A percentile compares a stretch with the other conserved stretches of the same genome.
These are phyloP conservation scores for Filosporella fistucella DNA, from an alignment of 495 filamentous ascomycete genomes.

Conservation along the genomic window DNA sequence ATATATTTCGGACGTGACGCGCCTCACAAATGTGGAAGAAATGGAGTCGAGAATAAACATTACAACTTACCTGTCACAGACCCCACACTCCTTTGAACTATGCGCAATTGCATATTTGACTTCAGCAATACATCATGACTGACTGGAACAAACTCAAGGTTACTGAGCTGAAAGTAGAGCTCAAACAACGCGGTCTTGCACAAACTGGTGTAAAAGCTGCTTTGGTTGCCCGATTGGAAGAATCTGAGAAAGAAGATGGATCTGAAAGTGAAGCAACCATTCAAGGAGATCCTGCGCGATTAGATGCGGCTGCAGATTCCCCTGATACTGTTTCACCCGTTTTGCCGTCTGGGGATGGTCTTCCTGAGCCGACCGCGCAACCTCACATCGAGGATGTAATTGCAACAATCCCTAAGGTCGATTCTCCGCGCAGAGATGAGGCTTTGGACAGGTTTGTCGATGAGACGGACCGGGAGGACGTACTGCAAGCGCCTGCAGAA, in stretches of 20 bases:
- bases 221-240: constrained; percentile 45
- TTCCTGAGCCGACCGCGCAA: no score
- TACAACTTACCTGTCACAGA: no score
- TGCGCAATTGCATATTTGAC: constrained; percentile 13
- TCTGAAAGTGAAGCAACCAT: constrained; percentile 20
- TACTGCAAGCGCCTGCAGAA: background rate
- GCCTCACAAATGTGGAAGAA: no score
- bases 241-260: constrained; percentile 19
- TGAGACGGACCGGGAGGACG: background rate
- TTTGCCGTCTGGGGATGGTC: constrained; percentile 5
- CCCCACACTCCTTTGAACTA: constrained; percentile 9
- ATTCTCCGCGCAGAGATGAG: constrained; percentile 2
- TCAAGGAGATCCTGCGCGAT: constrained; percentile 16
- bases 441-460: background rate
- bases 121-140: constrained; percentile 33
- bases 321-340: constrained; percentile 18
- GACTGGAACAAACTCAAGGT: constrained; percentile 57
- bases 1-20: no score
- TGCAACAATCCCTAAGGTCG: background rate
- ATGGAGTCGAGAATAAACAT: no score
- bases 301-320: constrained; percentile 12
- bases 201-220: constrained; percentile 52
- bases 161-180: constrained; percentile 50
- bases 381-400: background rate
- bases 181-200: constrained; percentile 50